Conservation (phyloP, 192 early-diverging fungal genomes). For the Coemansia reversa region DNA sequence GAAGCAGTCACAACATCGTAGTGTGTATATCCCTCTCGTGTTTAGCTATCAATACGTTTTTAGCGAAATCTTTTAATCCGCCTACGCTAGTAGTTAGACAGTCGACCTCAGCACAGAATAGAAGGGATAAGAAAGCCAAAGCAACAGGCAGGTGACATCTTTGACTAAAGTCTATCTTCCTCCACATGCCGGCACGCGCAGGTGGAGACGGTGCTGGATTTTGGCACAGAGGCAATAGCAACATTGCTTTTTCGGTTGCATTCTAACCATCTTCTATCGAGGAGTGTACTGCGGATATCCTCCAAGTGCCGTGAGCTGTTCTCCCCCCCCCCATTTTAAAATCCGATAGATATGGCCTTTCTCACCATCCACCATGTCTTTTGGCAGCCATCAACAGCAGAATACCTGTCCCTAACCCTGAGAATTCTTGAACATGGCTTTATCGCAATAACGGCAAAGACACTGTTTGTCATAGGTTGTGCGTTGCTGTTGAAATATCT, state of each 20-base stretch:
- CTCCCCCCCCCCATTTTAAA: not conserved
- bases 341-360: not conserved
- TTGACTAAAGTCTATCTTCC: not conserved
- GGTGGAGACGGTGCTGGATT: not conserved
- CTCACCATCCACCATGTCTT: not conserved
- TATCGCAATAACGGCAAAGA: not conserved
- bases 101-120: not conserved
- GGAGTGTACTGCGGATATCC: not conserved
- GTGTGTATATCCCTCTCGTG: not conserved
- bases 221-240: not conserved
- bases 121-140: not conserved
- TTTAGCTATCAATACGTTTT: too few species aligned
- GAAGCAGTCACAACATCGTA: not conserved
- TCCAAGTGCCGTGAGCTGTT: not conserved
- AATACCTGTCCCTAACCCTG: not conserved
- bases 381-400: not conserved
- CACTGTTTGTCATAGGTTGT: slow-evolving; percentile 10
- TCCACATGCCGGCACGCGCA: not conserved
- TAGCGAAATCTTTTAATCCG: too few species aligned
- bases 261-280: not conserved
- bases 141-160: not conserved
- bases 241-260: not conserved
- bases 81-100: not conserved
- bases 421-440: slow-evolving; percentile 3
- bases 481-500: slow-evolving; percentile 14